A percentile compares a stretch with the other conserved stretches of the same genome.
These are phyloP conservation scores for Coemansia sp. DNA, from an alignment of 192 early-diverging fungal species.

Conservation along the genomic window DNA sequence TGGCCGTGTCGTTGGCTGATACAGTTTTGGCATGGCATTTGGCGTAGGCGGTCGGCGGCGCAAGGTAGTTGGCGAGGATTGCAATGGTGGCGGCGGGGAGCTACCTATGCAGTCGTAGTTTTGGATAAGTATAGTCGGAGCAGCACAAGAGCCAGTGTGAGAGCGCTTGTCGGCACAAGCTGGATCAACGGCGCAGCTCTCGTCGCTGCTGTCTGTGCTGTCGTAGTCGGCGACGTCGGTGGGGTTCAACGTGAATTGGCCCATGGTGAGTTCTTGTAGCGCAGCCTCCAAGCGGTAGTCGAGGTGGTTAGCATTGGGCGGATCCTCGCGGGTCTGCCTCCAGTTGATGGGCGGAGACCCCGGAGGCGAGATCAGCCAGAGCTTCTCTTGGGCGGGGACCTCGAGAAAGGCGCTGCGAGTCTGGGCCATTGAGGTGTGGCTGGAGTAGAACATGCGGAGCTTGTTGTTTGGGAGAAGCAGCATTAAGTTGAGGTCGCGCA, in stretches of 20 bases:
- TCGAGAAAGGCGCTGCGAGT: conserved; percentile 50
- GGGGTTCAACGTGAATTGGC: conserved; percentile 40
- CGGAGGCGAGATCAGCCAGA: conserved; percentile 82
- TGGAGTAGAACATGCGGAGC: conserved; percentile 32
- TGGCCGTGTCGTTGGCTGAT: conserved; percentile 27
- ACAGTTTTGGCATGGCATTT: neutral
- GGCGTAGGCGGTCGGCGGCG: conserved; percentile 25
- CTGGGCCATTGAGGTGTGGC: conserved; percentile 25
- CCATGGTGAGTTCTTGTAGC: conserved; percentile 47
- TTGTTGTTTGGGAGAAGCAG: conserved; percentile 23
- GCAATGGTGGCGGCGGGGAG: neutral
- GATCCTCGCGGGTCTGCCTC: conserved; percentile 68
- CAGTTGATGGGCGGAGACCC: conserved; percentile 82
- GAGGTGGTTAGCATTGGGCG: conserved; percentile 67
- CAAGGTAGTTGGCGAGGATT: neutral
- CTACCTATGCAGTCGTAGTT: conserved; percentile 17
- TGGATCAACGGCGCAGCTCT: neutral
- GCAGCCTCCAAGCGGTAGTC: conserved; percentile 67
- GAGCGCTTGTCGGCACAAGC: conserved; percentile 1
- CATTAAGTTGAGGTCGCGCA: conserved; percentile 17
- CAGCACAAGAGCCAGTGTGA: neutral
- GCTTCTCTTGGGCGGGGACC: conserved; percentile 74
- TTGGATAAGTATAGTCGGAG: conserved; percentile 48
- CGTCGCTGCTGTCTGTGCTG: conserved; percentile 25
- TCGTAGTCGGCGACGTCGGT: conserved; percentile 33